A percentile compares a stretch with the other conserved stretches of the same genome.
These are phyloP conservation scores for Uronychia setigera DNA, from an alignment of 73 alveolate genomes.

Conservation along the genomic window DNA sequence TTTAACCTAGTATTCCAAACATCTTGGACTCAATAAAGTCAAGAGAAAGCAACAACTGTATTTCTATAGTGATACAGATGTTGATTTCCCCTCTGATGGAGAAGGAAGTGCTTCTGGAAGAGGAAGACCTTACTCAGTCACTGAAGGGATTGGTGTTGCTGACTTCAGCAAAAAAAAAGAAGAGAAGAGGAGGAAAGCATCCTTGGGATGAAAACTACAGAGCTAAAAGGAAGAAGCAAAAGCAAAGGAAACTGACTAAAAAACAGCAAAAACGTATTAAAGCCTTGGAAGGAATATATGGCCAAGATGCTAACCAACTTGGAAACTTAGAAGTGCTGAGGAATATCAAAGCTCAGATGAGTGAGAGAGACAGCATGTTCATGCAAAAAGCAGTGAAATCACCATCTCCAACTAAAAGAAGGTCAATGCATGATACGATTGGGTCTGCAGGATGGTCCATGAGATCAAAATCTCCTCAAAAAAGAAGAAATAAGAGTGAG, in stretches of 20 bases:
- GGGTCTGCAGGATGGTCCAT: not conserved
- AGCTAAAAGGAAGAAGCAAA: not conserved
- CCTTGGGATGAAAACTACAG: slow-evolving; percentile 1
- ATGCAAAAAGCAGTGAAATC: not conserved
- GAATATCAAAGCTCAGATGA: not conserved
- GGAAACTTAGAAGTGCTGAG: not conserved
- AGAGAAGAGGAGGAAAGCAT: slow-evolving; percentile 8
- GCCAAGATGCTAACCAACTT: slow-evolving; percentile 15
- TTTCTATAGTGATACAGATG: slow-evolving; percentile 26
- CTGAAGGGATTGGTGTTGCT: not conserved
- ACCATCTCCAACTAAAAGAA: not conserved
- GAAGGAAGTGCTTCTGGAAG: not conserved
- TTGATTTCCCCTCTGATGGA: not conserved
- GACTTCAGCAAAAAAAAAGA: not conserved
- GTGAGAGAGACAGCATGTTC: not conserved
- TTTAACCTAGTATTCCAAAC: slow-evolving; percentile 37
- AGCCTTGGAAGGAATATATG: slow-evolving; percentile 2
- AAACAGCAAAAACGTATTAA: not conserved
- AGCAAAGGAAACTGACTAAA: slow-evolving; percentile 1
- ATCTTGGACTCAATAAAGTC: slow-evolving; percentile 45
- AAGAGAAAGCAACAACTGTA: slow-evolving; percentile 14
- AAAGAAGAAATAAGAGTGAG: not conserved
- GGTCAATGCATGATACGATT: not conserved
- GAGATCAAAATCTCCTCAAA: not conserved
- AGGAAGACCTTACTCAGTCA: not conserved